Conservation (phyloP, 2,329 filamentous ascomycete species). For the Albifimbria verrucaria region DNA sequence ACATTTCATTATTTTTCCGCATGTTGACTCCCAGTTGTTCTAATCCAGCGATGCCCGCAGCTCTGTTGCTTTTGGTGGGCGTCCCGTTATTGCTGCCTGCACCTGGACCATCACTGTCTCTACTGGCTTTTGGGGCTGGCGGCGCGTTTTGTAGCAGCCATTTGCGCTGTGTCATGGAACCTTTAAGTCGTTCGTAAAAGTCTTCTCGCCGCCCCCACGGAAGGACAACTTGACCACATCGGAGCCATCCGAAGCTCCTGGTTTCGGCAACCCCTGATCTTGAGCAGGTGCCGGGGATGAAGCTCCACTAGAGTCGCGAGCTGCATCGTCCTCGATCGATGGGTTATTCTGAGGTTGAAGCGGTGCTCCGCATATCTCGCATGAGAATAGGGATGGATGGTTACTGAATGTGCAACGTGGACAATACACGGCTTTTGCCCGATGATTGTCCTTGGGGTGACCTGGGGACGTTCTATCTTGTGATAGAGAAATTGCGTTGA, state of each 20-base stretch:
- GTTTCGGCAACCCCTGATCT: slow-evolving; percentile 18
- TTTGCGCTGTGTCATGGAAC: slow-evolving; percentile 85
- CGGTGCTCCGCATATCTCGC: slow-evolving; percentile 86
- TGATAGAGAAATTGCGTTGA: no score
- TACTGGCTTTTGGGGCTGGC: slow-evolving; percentile 67
- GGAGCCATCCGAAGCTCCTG: slow-evolving; percentile 48
- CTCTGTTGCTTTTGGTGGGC: slow-evolving; percentile 44
- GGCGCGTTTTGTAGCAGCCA: slow-evolving; percentile 92
- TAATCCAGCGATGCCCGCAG: slow-evolving; percentile 86
- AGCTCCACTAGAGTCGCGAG: neutral
- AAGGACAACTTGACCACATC: slow-evolving; percentile 92
- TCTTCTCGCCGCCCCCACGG: slow-evolving; percentile 80
- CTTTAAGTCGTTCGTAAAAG: slow-evolving; percentile 89
- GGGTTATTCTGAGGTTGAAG: slow-evolving; percentile 53
- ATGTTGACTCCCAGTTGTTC: slow-evolving; percentile 82
- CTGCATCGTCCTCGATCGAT: slow-evolving; percentile 49
- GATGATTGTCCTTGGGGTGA: no score
- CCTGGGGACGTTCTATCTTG: no score
- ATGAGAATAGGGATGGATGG: slow-evolving; percentile 78
- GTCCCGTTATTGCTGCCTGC: slow-evolving; percentile 18
- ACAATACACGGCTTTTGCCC: slow-evolving; percentile 45
- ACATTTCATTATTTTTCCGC: slow-evolving; percentile 86
- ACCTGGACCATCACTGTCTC: slow-evolving; percentile 32
- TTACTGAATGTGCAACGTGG: slow-evolving; percentile 93
- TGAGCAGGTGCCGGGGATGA: slow-evolving; percentile 58